These are phyloP conservation scores for Helicostylum pulchrum DNA, from an alignment of 192 early-diverging fungal species.

Conservation along the genomic window DNA sequence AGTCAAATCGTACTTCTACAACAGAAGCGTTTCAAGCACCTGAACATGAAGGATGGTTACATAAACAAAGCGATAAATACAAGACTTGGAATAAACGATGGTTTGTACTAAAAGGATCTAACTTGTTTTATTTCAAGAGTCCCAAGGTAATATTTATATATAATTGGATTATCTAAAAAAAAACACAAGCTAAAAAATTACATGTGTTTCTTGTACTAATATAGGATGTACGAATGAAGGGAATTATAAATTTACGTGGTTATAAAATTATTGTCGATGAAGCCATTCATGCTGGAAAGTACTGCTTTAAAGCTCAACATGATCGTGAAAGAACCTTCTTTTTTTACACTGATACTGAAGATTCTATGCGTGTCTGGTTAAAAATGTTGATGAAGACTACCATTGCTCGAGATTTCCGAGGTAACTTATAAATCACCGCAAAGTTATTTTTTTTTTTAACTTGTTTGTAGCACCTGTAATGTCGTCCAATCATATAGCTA, in stretches of 20 bases:
- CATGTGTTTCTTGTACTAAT: not conserved
- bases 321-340: conserved; percentile 55
- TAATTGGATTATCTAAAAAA: not conserved
- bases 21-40: conserved; percentile 33
- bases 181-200: not conserved
- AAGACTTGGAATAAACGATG: conserved; percentile 60
- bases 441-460: not conserved
- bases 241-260: conserved; percentile 56
- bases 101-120: conserved; percentile 58
- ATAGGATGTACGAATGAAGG: conserved; percentile 47
- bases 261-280: conserved; percentile 62
- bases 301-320: conserved; percentile 60
- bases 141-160: conserved; percentile 37
- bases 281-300: conserved; percentile 56
- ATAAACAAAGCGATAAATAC: conserved; percentile 58
- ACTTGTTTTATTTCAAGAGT: conserved; percentile 58
- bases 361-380: conserved; percentile 52
- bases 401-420: conserved; percentile 47
- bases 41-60: conserved; percentile 59
- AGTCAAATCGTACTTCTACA: not conserved
- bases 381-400: conserved; percentile 65
- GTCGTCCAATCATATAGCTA: conserved; percentile 57
- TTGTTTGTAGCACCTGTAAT: conserved; percentile 46
- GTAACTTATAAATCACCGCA: conserved; percentile 8
- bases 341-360: conserved; percentile 56